These are phyloP conservation scores for Penicillium bialowiezense DNA, from an alignment of 495 filamentous ascomycete genomes.

Conservation along the genomic window DNA sequence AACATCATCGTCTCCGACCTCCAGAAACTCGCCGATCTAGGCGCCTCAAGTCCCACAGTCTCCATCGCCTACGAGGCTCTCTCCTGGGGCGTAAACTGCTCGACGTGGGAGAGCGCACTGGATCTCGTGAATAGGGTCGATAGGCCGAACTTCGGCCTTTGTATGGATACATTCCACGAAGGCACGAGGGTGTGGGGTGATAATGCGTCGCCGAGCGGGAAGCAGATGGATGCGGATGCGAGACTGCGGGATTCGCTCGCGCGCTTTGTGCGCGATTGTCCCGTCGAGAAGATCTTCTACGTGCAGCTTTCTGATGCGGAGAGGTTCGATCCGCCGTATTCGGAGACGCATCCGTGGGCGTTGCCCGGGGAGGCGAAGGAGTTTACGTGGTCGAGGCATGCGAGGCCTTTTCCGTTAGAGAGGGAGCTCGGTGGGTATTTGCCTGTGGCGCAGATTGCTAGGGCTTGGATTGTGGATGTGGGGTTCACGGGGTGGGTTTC, in stretches of 20 bases:
- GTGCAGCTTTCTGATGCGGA: slow-evolving; percentile 74
- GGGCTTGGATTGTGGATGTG: slow-evolving; percentile 58
- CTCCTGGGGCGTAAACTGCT: slow-evolving; percentile 63
- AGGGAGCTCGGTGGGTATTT: slow-evolving; percentile 3
- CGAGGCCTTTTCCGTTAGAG: slow-evolving; percentile 40
- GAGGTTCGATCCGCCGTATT: slow-evolving; percentile 55
- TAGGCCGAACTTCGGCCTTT: slow-evolving; percentile 66
- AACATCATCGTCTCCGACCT: slow-evolving; percentile 60
- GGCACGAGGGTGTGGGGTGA: slow-evolving; percentile 65
- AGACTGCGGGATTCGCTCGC: slow-evolving; percentile 53
- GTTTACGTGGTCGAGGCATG: slow-evolving; percentile 77
- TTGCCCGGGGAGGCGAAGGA: slow-evolving; percentile 57
- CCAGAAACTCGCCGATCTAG: slow-evolving; percentile 56
- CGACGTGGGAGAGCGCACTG: slow-evolving; percentile 66
- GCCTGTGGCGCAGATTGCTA: slow-evolving; percentile 13
- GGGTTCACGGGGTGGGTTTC: slow-evolving; percentile 69
- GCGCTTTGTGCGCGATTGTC: slow-evolving; percentile 49
- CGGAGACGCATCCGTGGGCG: slow-evolving; percentile 60
- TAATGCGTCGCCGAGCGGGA: slow-evolving; percentile 48
- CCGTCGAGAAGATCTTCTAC: slow-evolving; percentile 66
- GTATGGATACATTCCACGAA: slow-evolving; percentile 73
- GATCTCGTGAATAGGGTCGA: slow-evolving; percentile 56
- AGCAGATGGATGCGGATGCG: slow-evolving; percentile 49
- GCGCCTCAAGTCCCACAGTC: slow-evolving; percentile 44
- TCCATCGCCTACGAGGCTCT: slow-evolving; percentile 69